Percentiles rank a stretch among this genome's conserved stretches.
Conservation (phyloP, 2,329 filamentous ascomycete genomes). For the Fusarium poae region DNA sequence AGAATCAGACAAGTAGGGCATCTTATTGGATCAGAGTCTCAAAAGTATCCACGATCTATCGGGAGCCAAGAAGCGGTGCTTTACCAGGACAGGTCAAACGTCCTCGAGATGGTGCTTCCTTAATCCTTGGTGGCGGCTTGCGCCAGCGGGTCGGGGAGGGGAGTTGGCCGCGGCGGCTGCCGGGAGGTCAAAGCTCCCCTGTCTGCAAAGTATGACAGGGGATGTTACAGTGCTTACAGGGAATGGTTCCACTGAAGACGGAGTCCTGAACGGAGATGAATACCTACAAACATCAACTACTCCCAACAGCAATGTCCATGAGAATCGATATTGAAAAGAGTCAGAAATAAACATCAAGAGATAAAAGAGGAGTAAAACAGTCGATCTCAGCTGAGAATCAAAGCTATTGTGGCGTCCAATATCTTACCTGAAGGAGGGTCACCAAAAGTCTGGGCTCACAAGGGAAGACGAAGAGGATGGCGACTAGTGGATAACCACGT, state of each 20-base stretch:
- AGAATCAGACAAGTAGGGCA: conserved; percentile 32
- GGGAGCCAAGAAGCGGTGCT: conserved; percentile 40
- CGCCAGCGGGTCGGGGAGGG: conserved; percentile 21
- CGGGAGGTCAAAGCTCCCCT: conserved; percentile 32
- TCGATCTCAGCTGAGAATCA: conserved; percentile 2
- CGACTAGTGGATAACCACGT: conserved; percentile 36
- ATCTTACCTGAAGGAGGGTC: conserved; percentile 21
- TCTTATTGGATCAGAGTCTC: conserved; percentile 15
- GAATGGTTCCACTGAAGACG: background rate
- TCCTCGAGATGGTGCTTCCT: conserved; percentile 32
- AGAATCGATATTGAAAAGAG: background rate
- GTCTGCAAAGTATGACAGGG: no score
- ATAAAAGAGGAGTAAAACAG: background rate
- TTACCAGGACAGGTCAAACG: conserved; percentile 29
- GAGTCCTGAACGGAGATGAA: conserved; percentile 3
- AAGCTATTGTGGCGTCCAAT: conserved; percentile 25
- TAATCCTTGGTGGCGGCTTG: conserved; percentile 31
- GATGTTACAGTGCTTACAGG: conserved; percentile 41
- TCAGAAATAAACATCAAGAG: fast-evolving
- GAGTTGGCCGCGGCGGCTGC: conserved; percentile 18
- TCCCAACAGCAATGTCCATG: background rate
- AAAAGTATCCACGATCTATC: conserved; percentile 32
- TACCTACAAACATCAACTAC: background rate
- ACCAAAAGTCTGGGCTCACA: conserved; percentile 14
- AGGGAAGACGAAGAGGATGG: conserved; percentile 13